These are phyloP conservation scores for Daldinia eschscholtzii DNA, from an alignment of 2,329 filamentous ascomycete species.

Conservation along the genomic window DNA sequence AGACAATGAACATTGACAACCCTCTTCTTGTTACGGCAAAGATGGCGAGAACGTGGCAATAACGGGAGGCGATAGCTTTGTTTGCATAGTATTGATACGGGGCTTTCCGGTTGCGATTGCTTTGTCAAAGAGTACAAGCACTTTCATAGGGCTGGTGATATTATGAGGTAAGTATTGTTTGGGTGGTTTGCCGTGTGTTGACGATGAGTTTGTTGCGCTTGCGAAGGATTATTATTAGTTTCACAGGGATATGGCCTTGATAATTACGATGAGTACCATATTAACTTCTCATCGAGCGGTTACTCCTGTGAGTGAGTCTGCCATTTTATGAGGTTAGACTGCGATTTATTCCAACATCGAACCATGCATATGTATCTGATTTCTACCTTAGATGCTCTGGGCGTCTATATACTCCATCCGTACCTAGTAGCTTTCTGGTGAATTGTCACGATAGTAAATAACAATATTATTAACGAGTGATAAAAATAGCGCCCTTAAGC, in stretches of 20 bases:
- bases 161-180: not conserved
- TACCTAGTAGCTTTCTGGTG: not conserved
- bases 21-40: not conserved
- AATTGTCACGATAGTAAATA: not conserved
- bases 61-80: not conserved
- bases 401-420: not conserved
- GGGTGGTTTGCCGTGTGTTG: not conserved
- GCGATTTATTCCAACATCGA: not conserved
- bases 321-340: not conserved
- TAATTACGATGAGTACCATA: not conserved
- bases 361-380: no score
- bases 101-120: not conserved
- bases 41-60: not conserved
- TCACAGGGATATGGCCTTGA: not conserved
- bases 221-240: not conserved
- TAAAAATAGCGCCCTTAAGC: slow-evolving; percentile 12
- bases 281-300: not conserved
- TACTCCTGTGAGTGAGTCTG: not conserved
- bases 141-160: not conserved
- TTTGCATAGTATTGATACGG: not conserved
- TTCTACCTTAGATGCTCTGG: no score
- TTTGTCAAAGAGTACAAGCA: not conserved
- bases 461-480: slow-evolving; percentile 2
- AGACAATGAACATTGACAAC: no score
- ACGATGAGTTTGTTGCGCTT: not conserved